A percentile compares a stretch with the other conserved stretches of the same genome.
Conservation (phyloP, 441 rosid species). For the Bocquillonia castaneifolia region DNA sequence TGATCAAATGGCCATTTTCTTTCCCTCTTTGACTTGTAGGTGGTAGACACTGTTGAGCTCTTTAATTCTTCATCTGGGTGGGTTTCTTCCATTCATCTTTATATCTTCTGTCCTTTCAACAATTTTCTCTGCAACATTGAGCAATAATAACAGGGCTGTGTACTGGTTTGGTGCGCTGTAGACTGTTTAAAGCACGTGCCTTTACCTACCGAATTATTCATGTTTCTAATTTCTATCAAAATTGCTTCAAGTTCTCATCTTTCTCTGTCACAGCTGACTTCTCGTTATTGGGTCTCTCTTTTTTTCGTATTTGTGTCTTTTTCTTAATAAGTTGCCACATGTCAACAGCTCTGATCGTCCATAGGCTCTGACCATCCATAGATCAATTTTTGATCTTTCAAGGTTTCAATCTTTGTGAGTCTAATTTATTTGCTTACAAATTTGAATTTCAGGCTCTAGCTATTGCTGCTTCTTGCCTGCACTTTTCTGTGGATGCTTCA, state of each 20-base stretch:
- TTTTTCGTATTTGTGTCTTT: not conserved
- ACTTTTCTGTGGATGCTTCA: not conserved
- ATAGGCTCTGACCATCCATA: slow-evolving; percentile 8
- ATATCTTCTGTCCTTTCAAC: too few relatives aligned
- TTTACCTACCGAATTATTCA: not conserved
- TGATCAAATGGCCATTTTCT: not conserved
- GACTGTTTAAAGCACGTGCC: not conserved
- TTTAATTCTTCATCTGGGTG: too few relatives aligned
- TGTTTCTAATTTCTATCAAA: slow-evolving; percentile 6
- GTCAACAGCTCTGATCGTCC: not conserved
- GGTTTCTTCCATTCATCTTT: not conserved
- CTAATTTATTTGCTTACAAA: not conserved
- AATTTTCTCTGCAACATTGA: too few relatives aligned
- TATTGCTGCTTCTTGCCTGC: too few relatives aligned
- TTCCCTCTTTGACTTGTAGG: slow-evolving; percentile 6
- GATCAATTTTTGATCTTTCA: slow-evolving; percentile 1
- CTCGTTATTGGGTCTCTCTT: slow-evolving; percentile 1
- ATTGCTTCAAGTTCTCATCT: slow-evolving; percentile 1
- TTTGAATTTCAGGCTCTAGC: slow-evolving; percentile 10
- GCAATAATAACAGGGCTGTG: not conserved
- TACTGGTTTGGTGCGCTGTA: not conserved
- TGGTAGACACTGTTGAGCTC: too few relatives aligned
- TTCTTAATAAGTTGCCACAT: not conserved
- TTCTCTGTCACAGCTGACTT: not conserved
- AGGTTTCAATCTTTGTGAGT: not conserved